Conservation (phyloP, 371 early-diverging fungal genomes). For the Mucor saturninus region DNA sequence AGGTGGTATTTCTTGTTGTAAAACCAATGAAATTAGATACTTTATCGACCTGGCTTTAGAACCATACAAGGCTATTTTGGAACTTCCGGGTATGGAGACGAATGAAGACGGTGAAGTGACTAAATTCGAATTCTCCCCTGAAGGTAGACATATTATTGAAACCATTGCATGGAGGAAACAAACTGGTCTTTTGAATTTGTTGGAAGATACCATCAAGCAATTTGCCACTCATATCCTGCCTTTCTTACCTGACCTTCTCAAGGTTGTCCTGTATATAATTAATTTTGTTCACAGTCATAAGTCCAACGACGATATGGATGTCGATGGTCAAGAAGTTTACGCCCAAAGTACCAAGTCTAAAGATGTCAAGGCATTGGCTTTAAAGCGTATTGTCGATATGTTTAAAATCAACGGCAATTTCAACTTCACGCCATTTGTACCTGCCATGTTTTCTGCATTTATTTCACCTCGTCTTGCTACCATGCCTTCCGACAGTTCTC, state of each 20-base stretch:
- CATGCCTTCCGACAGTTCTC: constrained; percentile 82
- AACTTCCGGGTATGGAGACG: constrained; percentile 35
- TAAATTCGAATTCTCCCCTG: constrained; percentile 24
- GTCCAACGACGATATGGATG: constrained; percentile 32
- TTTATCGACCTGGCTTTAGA: constrained; percentile 83
- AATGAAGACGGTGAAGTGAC: constrained; percentile 21
- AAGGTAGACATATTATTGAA: constrained; percentile 31
- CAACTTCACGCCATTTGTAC: constrained; percentile 77
- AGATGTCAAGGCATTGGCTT: constrained; percentile 69
- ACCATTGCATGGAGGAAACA: constrained; percentile 69
- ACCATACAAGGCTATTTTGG: constrained; percentile 64
- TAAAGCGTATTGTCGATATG: constrained; percentile 77
- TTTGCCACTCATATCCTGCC: constrained; percentile 74
- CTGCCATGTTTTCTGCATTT: constrained; percentile 71
- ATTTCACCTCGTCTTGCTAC: constrained; percentile 74
- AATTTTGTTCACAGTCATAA: constrained; percentile 53
- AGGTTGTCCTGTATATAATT: constrained; percentile 73
- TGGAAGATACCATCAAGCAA: constrained; percentile 85
- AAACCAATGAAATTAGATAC: constrained; percentile 64
- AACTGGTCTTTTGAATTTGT: constrained; percentile 76
- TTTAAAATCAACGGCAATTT: constrained; percentile 74
- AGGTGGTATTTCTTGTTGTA: constrained; percentile 72
- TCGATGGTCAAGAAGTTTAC: constrained; percentile 33
- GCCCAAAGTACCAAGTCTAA: constrained; percentile 51
- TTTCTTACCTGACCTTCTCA: constrained; percentile 69